Conservation (phyloP, 2,329 filamentous ascomycete species). For the Diaporthe caulivora region DNA sequence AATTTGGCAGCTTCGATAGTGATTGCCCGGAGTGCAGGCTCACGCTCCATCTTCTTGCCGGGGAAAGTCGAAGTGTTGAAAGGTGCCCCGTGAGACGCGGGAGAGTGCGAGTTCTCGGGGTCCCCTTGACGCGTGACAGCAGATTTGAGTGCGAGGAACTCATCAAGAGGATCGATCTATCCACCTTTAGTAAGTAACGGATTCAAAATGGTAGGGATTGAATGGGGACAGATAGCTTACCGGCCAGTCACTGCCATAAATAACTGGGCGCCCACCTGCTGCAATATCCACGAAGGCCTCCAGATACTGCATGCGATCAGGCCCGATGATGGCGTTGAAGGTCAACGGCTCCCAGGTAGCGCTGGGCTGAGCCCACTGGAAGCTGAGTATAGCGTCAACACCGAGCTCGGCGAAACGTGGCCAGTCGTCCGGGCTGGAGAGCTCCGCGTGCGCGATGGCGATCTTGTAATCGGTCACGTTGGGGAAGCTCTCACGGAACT, state of each 20-base stretch:
- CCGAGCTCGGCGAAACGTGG: not conserved
- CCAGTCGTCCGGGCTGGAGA: not conserved
- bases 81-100: not conserved
- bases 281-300: constrained; percentile 7
- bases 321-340: not conserved
- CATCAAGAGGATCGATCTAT: constrained; percentile 15
- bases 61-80: constrained; percentile 14
- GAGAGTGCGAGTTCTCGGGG: not conserved
- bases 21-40: constrained; percentile 1
- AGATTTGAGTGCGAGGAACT: constrained; percentile 2
- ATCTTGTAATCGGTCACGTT: constrained; percentile 2
- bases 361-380: constrained; percentile 14
- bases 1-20: constrained; percentile 7
- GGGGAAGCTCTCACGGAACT: not conserved
- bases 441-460: constrained; percentile 1
- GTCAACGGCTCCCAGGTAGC: constrained; percentile 3
- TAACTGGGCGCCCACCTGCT: not conserved
- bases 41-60: constrained; percentile 11
- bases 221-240: not conserved
- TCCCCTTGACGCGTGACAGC: not conserved
- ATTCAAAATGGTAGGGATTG: not conserved
- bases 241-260: constrained; percentile 8
- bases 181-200: not conserved
- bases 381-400: constrained; percentile 5
- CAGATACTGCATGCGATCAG: not conserved